These are phyloP conservation scores for Porodaedalea pini DNA, from an alignment of 1,284 basidiomycete genomes.

Conservation along the genomic window DNA sequence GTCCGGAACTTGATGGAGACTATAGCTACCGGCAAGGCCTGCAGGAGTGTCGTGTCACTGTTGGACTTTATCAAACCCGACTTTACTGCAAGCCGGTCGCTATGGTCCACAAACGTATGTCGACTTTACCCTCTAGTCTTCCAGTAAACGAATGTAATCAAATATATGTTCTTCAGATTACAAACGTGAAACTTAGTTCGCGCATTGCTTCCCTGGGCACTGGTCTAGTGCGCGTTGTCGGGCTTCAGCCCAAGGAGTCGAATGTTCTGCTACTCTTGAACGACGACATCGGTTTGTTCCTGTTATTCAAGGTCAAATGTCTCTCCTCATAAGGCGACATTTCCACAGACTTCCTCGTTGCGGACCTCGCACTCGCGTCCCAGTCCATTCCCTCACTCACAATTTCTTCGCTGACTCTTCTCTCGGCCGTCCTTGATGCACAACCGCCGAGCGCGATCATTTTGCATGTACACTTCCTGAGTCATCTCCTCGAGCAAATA, in stretches of 20 bases:
- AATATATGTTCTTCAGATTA: conserved; percentile 45
- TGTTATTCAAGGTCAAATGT: not conserved
- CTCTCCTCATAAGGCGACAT: not conserved
- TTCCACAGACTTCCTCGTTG: conserved; percentile 66
- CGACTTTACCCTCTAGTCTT: not conserved
- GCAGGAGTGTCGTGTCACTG: conserved; percentile 66
- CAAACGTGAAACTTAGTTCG: conserved; percentile 61
- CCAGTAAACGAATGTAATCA: not conserved
- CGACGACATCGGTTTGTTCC: conserved; percentile 60
- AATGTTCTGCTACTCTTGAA: conserved; percentile 70
- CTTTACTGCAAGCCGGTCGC: conserved; percentile 59
- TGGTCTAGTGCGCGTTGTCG: conserved; percentile 57
- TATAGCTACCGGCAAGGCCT: conserved; percentile 67
- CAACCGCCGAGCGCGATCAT: conserved; percentile 69
- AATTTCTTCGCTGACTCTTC: conserved; percentile 51
- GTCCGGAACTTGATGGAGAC: not conserved
- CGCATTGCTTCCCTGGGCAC: conserved; percentile 64
- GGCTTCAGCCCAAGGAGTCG: conserved; percentile 59
- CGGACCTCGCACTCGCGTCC: conserved; percentile 70
- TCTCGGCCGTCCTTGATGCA: conserved; percentile 57
- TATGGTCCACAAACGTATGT: conserved; percentile 72
- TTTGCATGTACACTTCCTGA: conserved; percentile 57
- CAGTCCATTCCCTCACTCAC: conserved; percentile 70
- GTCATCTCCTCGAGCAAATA: conserved; percentile 61
- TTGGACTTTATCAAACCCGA: conserved; percentile 64